These are phyloP conservation scores for Nematocida major DNA, from an alignment of 371 early-diverging fungal species.

Conservation along the genomic window DNA sequence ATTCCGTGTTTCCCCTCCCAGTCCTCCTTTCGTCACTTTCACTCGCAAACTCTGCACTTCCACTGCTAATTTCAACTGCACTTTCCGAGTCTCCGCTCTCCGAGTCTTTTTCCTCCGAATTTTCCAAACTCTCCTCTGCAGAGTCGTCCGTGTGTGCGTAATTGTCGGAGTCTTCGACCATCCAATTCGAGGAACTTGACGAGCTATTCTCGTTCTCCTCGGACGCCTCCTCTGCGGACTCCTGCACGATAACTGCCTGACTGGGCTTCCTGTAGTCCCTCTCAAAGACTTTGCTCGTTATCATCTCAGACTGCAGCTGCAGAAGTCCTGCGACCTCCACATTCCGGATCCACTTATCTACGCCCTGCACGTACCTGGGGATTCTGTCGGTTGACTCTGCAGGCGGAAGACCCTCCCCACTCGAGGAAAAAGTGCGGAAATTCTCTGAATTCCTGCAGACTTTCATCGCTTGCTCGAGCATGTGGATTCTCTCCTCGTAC, in stretches of 20 bases:
- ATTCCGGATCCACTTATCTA: slow-evolving; percentile 16
- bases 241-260: slow-evolving; percentile 24
- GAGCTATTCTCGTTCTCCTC: not conserved
- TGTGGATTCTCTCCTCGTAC: slow-evolving; percentile 6
- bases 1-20: not conserved
- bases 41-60: not conserved
- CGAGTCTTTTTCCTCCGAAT: not conserved
- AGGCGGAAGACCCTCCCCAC: too few species aligned
- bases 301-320: slow-evolving; percentile 44
- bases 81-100: not conserved
- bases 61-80: not conserved
- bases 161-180: not conserved
- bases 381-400: not conserved
- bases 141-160: not conserved
- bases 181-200: not conserved
- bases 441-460: too few species aligned
- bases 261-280: slow-evolving; percentile 11
- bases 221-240: slow-evolving; percentile 7
- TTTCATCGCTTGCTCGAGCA: not conserved
- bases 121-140: too few species aligned
- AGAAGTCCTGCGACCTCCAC: slow-evolving; percentile 29
- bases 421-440: too few species aligned
- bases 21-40: not conserved
- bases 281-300: slow-evolving; percentile 30
- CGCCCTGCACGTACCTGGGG: not conserved